Percentiles rank a stretch among this genome's conserved stretches.
Evolutionary conservation across 768 basidiomycete genomes (phyloP).

Genomic region (Xanthoconium purpureum): DNA sequence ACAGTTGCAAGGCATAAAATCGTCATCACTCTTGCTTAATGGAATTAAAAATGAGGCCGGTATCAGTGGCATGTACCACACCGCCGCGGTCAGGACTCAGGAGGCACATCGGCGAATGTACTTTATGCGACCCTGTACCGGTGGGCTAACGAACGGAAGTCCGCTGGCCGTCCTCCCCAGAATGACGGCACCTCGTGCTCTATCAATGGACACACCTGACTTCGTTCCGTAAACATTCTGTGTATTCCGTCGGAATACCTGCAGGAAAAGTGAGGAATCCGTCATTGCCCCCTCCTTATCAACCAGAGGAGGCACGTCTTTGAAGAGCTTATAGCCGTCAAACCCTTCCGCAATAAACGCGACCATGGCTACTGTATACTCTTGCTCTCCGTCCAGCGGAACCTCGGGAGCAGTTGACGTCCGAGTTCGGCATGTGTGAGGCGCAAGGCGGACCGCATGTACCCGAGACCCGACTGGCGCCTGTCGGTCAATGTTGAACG

Average conservation of each 20-base stretch:
- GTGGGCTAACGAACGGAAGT: slow-evolving; percentile 2
- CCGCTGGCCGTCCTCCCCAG: not conserved
- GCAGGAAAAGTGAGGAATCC: slow-evolving; percentile 7
- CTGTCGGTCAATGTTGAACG: not conserved
- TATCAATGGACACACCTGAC: slow-evolving; percentile 1
- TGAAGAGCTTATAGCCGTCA: slow-evolving; percentile 9
- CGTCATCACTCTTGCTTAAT: too few species aligned
- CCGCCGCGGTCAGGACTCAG: not conserved
- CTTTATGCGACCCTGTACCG: slow-evolving; percentile 13
- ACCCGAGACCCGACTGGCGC: slow-evolving; percentile 3
- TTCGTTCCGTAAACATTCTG: not conserved
- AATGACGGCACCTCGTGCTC: slow-evolving; percentile 5
- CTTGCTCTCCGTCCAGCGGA: not conserved
- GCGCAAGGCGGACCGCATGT: not conserved
- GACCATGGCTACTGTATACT: slow-evolving; percentile 4
- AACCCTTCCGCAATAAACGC: slow-evolving; percentile 13
- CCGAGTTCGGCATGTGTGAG: not conserved
- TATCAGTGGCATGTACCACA: too few species aligned
- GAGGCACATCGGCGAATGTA: not conserved
- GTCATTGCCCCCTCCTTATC: slow-evolving; percentile 3
- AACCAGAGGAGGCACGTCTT: not conserved
- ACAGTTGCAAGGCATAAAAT: too few species aligned
- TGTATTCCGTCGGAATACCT: slow-evolving; percentile 6
- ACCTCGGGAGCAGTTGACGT: not conserved
- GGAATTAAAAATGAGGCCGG: too few species aligned